Base-by-base conservation (phyloP, 176 grass and related monocot genomes). In the Lolium rigidum region DNA sequence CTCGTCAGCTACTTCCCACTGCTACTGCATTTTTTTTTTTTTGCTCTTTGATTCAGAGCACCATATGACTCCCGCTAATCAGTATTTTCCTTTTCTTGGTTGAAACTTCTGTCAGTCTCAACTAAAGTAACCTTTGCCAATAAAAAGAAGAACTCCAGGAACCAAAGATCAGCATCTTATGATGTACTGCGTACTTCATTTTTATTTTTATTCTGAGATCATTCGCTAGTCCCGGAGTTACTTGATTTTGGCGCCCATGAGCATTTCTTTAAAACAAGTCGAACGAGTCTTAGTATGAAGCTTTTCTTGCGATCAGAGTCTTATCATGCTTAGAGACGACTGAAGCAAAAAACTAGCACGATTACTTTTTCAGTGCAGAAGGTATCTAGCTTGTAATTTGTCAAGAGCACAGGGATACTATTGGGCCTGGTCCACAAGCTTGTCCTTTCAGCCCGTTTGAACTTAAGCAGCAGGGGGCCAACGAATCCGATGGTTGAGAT, bases 381-480 rank as follows among this genome's bases (percentile, higher is more conserved):
- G 26, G 26, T 10, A 66, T 80, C 24, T 35, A 50, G n/a, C 41
- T 20, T 35, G 20, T 37, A 81, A 67, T 75, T 75, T 75, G 41
- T 73, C 17, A 22, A 21, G 82, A 15, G 17, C 20, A 39, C 11
- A 22, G 70, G 21, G 24, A 37, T n/a, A 90, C 84, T 79, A 83
- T 87, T 90, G 66, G 74, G 80, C 75, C 67, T 69, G 76, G 39
- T 50, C 81, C 71, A 60, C 68, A 72, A 10, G 26, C 26, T 58
- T 87, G 85, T 91, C 89, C 81, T 76, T 44, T 84, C 59, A 61
- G 76, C 76, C 85, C 85, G 80, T 91, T 84, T 80, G 85, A 80
- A 69, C 80, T 82, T 51, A 58, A 28, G 17, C 38, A 18, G 37
- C 41, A 43, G 41, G 68, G 72, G 80, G 38, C 26, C 60, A 41